Evolutionary conservation across 2,329 filamentous ascomycete species (phyloP), one percentile per base, ranked within the genome.

Genomic region (Aspergillus amoenus): DNA sequence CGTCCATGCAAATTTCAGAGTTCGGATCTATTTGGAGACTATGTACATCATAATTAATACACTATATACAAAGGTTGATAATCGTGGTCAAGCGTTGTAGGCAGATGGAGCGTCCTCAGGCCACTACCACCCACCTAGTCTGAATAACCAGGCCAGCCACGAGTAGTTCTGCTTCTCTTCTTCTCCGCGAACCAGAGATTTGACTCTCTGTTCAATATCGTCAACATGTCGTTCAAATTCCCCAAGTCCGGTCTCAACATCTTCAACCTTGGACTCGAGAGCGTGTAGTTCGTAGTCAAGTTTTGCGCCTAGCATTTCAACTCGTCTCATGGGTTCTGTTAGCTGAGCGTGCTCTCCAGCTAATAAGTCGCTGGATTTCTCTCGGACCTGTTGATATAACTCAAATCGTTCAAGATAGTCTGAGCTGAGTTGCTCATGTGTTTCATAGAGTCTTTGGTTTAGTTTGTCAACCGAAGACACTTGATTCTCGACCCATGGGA

Each of bases 231-330:
- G 81, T 73, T 93, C 90, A 72, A 96, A 95, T 60, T 92, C 88
- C 11, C 77, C 78, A 0, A 96, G 85, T 1, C 89, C 90, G 60
- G 91, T 89, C 68, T 96, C 92, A 8, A 96, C 89, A 68, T 97
- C 93, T 66, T 90, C 83, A 9, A 96, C 88, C 66, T 91, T 91
- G 47, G 87, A 86, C 48, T 86, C 81, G n/a, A 97, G 78, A 15
- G 87, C 86, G 58, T 88, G 85, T 60, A 97, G 88, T 78, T 97
- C 93, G 73, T 97, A 97, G 68, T 97, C 93, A 55, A 97, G 80
- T 73, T 93, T 93, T 18, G 91, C 91, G 3, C 88, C 86, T 40
- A 95, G 79, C 21, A 88, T 84, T 70, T 96, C 92, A 13, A 97
- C 81, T 61, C 94, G 90, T 71, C 88, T 88, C 59, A 92, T 79